A percentile compares a stretch with the other conserved stretches of the same genome.
These are phyloP conservation scores for Trichoderma sp. DNA, from an alignment of 2,329 filamentous ascomycete genomes.

Conservation along the genomic window DNA sequence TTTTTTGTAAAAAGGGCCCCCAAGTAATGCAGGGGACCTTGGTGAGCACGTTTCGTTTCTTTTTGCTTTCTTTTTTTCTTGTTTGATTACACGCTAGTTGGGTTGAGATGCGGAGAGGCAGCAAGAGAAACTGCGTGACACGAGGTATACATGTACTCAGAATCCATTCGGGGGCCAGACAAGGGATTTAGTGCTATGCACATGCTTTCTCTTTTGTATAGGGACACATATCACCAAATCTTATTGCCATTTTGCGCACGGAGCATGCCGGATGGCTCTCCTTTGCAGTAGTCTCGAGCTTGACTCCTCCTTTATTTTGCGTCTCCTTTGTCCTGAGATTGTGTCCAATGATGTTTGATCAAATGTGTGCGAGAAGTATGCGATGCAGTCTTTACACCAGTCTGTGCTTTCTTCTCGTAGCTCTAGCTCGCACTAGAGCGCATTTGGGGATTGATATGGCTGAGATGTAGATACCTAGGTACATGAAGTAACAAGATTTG, in stretches of 20 bases:
- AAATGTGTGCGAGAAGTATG: constrained; percentile 5
- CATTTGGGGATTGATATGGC: neutral
- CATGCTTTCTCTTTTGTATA: neutral
- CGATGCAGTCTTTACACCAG: neutral
- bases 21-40: neutral
- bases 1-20: neutral
- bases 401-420: neutral
- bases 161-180: neutral
- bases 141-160: neutral
- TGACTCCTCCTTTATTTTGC: neutral
- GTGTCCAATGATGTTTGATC: neutral
- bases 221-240: neutral
- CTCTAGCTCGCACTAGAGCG: neutral
- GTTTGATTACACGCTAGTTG: neutral
- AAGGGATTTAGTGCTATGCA: neutral
- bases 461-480: neutral
- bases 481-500: neutral
- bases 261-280: neutral
- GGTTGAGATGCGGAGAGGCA: neutral
- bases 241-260: neutral
- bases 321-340: neutral
- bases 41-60: neutral
- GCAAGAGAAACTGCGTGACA: neutral
- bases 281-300: neutral
- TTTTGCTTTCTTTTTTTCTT: neutral